These are phyloP conservation scores for Hypericum perforatum DNA, from an alignment of 345 rosid genomes.

Conservation along the genomic window DNA sequence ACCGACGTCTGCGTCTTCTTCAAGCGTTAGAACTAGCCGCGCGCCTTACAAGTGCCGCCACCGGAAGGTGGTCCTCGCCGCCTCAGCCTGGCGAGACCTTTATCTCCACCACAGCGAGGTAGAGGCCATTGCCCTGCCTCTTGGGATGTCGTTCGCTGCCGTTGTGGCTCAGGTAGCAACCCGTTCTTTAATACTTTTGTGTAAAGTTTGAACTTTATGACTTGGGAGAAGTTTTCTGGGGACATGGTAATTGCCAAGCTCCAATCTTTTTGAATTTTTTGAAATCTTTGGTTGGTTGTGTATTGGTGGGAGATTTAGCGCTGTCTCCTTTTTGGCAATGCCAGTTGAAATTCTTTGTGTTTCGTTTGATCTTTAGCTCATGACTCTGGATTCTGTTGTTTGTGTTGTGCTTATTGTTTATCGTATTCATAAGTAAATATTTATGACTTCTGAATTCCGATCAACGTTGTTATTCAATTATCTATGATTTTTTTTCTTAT, in stretches of 20 bases:
- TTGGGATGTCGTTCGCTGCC: conserved; percentile 91
- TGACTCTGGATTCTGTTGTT: too few species aligned
- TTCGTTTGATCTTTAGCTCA: too few species aligned
- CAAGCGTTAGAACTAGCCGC: conserved; percentile 23
- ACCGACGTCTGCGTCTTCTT: conserved; percentile 15
- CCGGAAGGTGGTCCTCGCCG: conserved; percentile 19
- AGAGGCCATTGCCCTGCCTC: conserved; percentile 70
- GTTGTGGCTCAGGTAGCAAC: conserved; percentile 57
- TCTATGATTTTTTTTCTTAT: too few species aligned
- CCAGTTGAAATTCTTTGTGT: too few species aligned
- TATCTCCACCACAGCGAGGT: conserved; percentile 21
- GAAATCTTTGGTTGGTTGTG: not conserved
- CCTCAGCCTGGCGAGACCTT: conserved; percentile 27
- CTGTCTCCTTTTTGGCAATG: too few species aligned
- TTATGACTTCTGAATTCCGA: too few species aligned
- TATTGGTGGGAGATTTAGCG: not conserved
- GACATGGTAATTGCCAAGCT: conserved; percentile 5
- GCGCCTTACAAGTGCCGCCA: conserved; percentile 28
- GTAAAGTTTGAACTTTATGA: too few species aligned
- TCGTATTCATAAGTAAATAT: too few species aligned
- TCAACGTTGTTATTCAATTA: too few species aligned
- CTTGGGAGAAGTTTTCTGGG: not conserved
- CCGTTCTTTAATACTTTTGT: too few species aligned
- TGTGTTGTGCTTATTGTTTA: too few species aligned
- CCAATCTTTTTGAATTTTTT: conserved; percentile 5